Percentiles rank a stretch among this genome's conserved stretches.
phyloP scores from a whole-genome alignment of 257 asterid genomes.

The Solanum chilense region DNA sequence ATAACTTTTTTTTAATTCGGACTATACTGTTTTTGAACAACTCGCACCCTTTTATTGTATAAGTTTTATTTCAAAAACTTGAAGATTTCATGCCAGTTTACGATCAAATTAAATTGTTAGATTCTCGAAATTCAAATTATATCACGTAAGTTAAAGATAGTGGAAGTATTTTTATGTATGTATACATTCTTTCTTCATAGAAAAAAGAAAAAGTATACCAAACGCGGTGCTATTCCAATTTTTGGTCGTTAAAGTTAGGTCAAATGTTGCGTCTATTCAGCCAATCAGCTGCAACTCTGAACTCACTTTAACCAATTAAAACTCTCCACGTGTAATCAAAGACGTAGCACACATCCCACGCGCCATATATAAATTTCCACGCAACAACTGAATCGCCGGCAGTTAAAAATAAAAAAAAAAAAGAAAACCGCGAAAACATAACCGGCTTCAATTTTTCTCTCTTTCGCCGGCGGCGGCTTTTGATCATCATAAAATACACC shows the following conservation, averaged over 20 bases:
- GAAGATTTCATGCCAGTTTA: neutral
- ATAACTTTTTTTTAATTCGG: no score
- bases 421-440: neutral
- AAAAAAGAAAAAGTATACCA: neutral
- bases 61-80: no score
- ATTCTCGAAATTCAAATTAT: no score
- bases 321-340: conserved; percentile 29
- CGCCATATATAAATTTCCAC: neutral
- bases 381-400: neutral
- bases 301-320: conserved; percentile 20
- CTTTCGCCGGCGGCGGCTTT: neutral
- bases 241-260: neutral
- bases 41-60: neutral
- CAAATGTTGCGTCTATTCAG: conserved; percentile 16
- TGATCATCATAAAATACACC: neutral
- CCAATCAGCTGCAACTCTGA: conserved; percentile 36
- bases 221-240: neutral
- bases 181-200: neutral
- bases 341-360: conserved; percentile 16
- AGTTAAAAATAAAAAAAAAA: neutral
- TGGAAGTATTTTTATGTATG: neutral
- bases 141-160: neutral
- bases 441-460: neutral
- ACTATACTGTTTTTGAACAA: no score
- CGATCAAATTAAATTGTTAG: rapidly evolving